Conservation (phyloP, 129 eudicot species). For the Deinandra increscens region DNA sequence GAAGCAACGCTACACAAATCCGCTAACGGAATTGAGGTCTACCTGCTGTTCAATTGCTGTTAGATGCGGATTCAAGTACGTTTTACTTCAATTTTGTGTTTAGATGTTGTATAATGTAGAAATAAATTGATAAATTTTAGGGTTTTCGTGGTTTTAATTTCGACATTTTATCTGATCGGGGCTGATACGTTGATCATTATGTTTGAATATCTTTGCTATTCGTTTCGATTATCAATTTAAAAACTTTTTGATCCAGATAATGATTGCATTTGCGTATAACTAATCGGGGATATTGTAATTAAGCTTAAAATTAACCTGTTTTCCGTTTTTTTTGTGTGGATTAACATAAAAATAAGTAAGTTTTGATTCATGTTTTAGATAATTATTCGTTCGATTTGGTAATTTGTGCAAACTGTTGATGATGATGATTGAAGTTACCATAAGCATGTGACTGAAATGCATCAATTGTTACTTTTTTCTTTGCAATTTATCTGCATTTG, state of each 20-base stretch:
- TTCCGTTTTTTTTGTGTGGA: constrained; percentile 8
- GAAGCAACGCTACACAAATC: constrained; percentile 42
- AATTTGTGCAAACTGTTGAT: neutral
- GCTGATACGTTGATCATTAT: neutral
- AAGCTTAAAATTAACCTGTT: constrained; percentile 19
- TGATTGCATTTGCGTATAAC: constrained; percentile 26
- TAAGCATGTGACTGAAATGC: neutral
- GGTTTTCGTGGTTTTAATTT: constrained; percentile 31
- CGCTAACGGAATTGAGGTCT: constrained; percentile 30
- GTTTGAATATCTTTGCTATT: constrained; percentile 10
- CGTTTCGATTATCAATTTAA: constrained; percentile 33
- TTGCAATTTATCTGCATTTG: constrained; percentile 8
- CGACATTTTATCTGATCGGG: constrained; percentile 20
- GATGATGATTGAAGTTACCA: too few species aligned
- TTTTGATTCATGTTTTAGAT: neutral
- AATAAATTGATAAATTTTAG: constrained; percentile 9
- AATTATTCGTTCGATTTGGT: constrained; percentile 23
- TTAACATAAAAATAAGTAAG: constrained; percentile 1
- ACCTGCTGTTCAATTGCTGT: constrained; percentile 33
- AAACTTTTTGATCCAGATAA: constrained; percentile 32
- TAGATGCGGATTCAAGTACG: constrained; percentile 53
- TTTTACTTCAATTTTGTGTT: constrained; percentile 30
- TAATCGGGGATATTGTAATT: constrained; percentile 13
- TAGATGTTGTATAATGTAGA: constrained; percentile 2
- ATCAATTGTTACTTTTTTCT: neutral